Conservation (phyloP, 1,139 yeast genomes). For the Pichia terricola region DNA sequence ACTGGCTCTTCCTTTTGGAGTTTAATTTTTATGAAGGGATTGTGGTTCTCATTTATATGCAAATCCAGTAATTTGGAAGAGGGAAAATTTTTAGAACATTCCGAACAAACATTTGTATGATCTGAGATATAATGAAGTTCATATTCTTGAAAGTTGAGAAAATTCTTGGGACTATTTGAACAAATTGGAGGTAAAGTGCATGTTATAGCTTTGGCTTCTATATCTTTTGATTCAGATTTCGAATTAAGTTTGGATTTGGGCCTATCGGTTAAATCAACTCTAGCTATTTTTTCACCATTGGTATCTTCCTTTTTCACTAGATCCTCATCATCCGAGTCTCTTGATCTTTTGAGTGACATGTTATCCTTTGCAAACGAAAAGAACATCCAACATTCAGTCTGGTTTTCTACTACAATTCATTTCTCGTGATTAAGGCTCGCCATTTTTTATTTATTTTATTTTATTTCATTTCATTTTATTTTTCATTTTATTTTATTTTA, state of each 20-base stretch:
- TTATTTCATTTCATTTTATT: too few relatives aligned
- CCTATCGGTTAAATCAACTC: neutral
- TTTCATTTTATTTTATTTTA: too few relatives aligned
- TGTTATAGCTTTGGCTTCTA: constrained; percentile 3
- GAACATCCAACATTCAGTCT: neutral
- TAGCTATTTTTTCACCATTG: neutral
- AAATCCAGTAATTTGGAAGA: constrained; percentile 30
- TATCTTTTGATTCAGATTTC: neutral
- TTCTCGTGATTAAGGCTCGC: too few relatives aligned
- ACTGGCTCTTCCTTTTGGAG: constrained; percentile 32
- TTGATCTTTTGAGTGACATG: constrained; percentile 9
- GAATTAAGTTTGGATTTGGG: neutral
- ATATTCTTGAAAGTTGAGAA: constrained; percentile 21
- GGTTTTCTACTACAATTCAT: too few relatives aligned
- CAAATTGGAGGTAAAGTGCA: constrained; percentile 17
- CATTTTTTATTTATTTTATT: too few relatives aligned
- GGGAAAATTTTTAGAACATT: constrained; percentile 37
- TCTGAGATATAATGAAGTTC: constrained; percentile 29
- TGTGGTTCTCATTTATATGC: constrained; percentile 46
- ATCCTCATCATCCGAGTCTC: constrained; percentile 8
- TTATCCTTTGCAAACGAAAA: neutral
- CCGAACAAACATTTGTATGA: constrained; percentile 29
- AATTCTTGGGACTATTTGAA: constrained; percentile 12
- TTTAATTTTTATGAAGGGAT: constrained; percentile 34
- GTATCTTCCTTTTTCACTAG: neutral